Conservation (phyloP, 768 basidiomycete genomes). For the Pholiota molesta region DNA sequence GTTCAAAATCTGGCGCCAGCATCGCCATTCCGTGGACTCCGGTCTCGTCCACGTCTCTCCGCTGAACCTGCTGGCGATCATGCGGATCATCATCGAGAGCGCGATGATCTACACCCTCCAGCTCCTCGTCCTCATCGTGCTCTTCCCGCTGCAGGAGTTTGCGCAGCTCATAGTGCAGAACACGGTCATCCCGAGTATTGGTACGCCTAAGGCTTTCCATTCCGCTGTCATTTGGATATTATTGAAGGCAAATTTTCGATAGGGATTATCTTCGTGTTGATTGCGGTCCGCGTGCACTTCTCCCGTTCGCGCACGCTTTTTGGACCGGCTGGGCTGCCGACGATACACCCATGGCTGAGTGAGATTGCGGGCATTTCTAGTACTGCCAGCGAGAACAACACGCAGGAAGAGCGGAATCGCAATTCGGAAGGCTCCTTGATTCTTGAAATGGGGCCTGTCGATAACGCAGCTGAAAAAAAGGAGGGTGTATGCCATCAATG, state of each 20-base stretch:
- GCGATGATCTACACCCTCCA: conserved; percentile 33
- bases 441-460: neutral
- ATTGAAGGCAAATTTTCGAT: no score
- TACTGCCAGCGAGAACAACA: neutral
- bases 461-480: neutral
- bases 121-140: conserved; percentile 28
- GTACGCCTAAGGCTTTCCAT: no score
- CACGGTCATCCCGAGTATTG: conserved; percentile 31
- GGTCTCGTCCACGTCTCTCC: conserved; percentile 19
- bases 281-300: conserved; percentile 31
- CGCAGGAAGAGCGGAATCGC: conserved; percentile 2
- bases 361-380: conserved; percentile 8
- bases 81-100: conserved; percentile 35
- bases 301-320: conserved; percentile 21
- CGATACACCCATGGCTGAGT: conserved; percentile 23
- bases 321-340: conserved; percentile 13
- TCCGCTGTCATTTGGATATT: no score
- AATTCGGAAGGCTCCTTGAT: neutral
- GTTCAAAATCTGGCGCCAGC: conserved; percentile 26
- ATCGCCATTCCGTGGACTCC: conserved; percentile 20
- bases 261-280: conserved; percentile 35
- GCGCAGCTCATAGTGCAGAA: conserved; percentile 30
- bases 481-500: neutral
- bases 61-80: conserved; percentile 24
- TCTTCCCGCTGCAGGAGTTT: conserved; percentile 26